Conservation (phyloP, 2,329 filamentous ascomycete genomes). For the Blastomyces percursus region DNA sequence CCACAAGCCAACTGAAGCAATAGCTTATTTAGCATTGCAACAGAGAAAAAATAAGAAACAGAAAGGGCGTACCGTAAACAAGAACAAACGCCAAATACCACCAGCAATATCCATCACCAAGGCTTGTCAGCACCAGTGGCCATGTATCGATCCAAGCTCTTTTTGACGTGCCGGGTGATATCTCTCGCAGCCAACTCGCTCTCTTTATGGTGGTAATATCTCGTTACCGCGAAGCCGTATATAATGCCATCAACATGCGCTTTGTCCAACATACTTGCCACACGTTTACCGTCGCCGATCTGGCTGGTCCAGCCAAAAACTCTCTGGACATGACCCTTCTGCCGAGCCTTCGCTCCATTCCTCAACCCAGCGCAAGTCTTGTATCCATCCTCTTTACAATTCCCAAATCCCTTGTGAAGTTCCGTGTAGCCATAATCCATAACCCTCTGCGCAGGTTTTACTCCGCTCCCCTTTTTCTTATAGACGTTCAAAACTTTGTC, state of each 20-base stretch:
- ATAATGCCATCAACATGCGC: conserved; percentile 14
- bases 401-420: conserved; percentile 10
- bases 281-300: conserved; percentile 5
- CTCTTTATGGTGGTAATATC: conserved; percentile 7
- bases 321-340: conserved; percentile 4
- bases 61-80: background rate
- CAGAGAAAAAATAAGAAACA: background rate
- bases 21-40: background rate
- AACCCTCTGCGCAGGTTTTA: conserved; percentile 4
- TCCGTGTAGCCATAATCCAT: conserved; percentile 11
- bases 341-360: conserved; percentile 5
- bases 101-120: background rate
- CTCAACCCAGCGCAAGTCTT: conserved; percentile 13
- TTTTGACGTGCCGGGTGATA: conserved; percentile 11
- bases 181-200: conserved; percentile 7
- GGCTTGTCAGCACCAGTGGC: conserved; percentile 10
- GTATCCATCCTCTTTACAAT: conserved; percentile 10
- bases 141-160: conserved; percentile 9
- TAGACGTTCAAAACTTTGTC: conserved; percentile 2
- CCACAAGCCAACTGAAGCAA: background rate
- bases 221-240: conserved; percentile 10
- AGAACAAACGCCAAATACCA: background rate
- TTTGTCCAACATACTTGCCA: conserved; percentile 7
- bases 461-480: background rate
- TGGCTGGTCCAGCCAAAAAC: conserved; percentile 12